These are phyloP conservation scores for Bolboschoenoplectus hybrid DNA, from an alignment of 202 grass and related monocot genomes.

Conservation along the genomic window DNA sequence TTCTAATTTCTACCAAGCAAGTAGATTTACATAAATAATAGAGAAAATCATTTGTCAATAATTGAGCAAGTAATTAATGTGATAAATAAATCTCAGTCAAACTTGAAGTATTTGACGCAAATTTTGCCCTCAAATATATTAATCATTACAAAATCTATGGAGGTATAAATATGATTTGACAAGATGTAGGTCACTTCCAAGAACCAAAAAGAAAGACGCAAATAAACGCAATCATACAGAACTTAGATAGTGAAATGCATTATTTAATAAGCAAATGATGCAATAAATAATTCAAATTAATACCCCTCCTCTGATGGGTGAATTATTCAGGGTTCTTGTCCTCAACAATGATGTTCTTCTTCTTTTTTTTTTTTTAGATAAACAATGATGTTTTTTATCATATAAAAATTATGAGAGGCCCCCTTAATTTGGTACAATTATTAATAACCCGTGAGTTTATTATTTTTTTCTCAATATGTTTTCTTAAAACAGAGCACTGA, in stretches of 20 bases:
- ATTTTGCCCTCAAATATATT: background rate
- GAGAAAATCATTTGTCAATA: background rate
- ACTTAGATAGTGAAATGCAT: slow-evolving; percentile 24
- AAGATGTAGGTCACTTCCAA: background rate
- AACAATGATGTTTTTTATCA: background rate
- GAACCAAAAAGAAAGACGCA: background rate
- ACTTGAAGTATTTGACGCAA: background rate
- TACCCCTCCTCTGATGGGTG: background rate
- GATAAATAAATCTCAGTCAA: background rate
- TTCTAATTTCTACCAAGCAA: background rate
- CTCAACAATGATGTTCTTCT: slow-evolving; percentile 2
- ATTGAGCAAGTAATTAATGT: background rate
- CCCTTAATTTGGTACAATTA: background rate
- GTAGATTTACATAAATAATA: background rate
- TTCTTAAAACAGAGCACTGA: background rate
- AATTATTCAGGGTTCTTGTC: slow-evolving; percentile 23
- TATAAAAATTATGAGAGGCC: background rate
- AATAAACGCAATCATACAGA: slow-evolving; percentile 16
- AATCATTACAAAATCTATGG: background rate
- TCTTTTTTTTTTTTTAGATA: too few species aligned
- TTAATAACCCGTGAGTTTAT: slow-evolving; percentile 20
- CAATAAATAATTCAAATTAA: slow-evolving; percentile 10
- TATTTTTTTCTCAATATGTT: background rate
- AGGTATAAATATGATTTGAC: slow-evolving; percentile 1
- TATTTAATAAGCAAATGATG: slow-evolving; percentile 26